Base-by-base conservation (phyloP, 768 basidiomycete genomes). In the Cubamyces sp. region DNA sequence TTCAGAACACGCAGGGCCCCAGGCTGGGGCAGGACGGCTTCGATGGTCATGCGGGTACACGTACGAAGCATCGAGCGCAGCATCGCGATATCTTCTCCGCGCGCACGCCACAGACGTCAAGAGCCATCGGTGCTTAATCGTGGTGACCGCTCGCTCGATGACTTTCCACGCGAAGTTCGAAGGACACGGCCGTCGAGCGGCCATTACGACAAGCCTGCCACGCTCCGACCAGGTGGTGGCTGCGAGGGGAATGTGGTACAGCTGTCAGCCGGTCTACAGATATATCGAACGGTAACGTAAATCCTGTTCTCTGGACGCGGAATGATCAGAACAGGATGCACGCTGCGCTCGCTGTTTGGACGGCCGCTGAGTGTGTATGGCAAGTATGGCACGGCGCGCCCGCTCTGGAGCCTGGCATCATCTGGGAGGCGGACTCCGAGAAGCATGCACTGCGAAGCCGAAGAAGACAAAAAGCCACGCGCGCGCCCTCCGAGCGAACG, bases 271-370 rank as follows among this genome's bases (percentile, higher is more conserved):
- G 55, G 52, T 23, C 61, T 41, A 47, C 61, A 53, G 48, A 62
- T 47, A 52, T 23, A 34, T 51, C 54, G 25, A 46, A 48, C 50
- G 42, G 49, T 62, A 56, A 62, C 61, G 61, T 62, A 62, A 62
- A 62, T 57, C 61, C 61, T 62, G 42, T 57, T 46, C 54, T 52
- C 25, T 23, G 43, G 25, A 42, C n/a, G 39, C 28, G 42, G 21
- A 40, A n/a, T 56, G 61, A 62, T 62, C 61, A 62, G 61, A 62
- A 62, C 54, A 54, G 48, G 54, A 34, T 41, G 28, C 55, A 46
- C 26, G 55, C 41, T n/a, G 42, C 55, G 43, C 43, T 45, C 55
- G 55, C 50, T 39, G 50, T 56, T 57, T 53, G 61, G 9, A 45
- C 61, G 55, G 50, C 61, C 50, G 61, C 54, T 41, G 54, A 25